phyloP scores from a whole-genome alignment of 2,329 filamentous ascomycete species.

The Fusarium staphyleae region DNA sequence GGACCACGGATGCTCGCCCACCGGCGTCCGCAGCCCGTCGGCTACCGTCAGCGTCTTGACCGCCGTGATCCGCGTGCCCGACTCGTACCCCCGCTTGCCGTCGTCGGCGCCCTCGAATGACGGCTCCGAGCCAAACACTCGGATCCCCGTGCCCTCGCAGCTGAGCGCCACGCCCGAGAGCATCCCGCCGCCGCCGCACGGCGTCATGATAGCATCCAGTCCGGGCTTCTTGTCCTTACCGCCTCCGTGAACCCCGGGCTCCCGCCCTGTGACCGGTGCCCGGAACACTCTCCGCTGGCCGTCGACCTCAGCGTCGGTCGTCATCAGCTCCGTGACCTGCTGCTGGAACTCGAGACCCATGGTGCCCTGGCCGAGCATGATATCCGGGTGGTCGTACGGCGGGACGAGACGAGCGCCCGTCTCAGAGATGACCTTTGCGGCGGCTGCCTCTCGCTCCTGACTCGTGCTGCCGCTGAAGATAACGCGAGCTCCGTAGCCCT shows the following conservation, averaged over 20 bases:
- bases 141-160: conserved; percentile 72
- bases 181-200: conserved; percentile 88
- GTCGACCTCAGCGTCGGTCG: conserved; percentile 33
- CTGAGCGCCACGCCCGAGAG: conserved; percentile 83
- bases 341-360: conserved; percentile 80
- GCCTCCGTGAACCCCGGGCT: conserved; percentile 14
- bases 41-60: conserved; percentile 85
- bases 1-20: conserved; percentile 78
- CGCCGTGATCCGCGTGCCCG: conserved; percentile 67
- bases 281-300: conserved; percentile 24
- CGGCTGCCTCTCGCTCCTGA: conserved; percentile 80
- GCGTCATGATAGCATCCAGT: conserved; percentile 78
- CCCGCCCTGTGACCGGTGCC: conserved; percentile 31
- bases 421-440: conserved; percentile 69
- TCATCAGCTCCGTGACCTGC: conserved; percentile 68
- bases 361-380: conserved; percentile 94
- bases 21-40: conserved; percentile 85
- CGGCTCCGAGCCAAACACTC: conserved; percentile 89
- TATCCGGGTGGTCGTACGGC: conserved; percentile 91
- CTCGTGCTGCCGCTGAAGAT: conserved; percentile 84
- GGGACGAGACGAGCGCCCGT: conserved; percentile 84
- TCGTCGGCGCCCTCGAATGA: conserved; percentile 85
- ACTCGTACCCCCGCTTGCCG: conserved; percentile 71
- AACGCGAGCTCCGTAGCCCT: conserved; percentile 77
- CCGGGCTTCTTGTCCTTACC: conserved; percentile 38